These are phyloP conservation scores for Fusarium sp. DNA, from an alignment of 2,329 filamentous ascomycete species.

Conservation along the genomic window DNA sequence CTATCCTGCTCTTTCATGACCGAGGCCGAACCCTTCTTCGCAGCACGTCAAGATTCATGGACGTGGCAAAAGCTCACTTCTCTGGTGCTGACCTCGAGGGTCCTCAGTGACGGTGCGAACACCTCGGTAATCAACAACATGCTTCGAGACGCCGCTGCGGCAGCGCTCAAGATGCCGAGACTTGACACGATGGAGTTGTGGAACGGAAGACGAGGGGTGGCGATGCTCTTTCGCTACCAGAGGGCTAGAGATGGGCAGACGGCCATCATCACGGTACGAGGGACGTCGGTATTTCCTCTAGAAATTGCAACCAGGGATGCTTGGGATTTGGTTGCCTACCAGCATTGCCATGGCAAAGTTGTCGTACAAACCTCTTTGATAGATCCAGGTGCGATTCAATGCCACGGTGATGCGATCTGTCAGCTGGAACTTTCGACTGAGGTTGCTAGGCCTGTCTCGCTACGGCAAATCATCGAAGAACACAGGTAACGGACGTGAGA, in stretches of 20 bases:
- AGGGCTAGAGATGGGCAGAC: slow-evolving; percentile 30
- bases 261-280: slow-evolving; percentile 44
- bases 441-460: slow-evolving; percentile 39
- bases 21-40: slow-evolving; percentile 53
- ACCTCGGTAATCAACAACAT: slow-evolving; percentile 44
- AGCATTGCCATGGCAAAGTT: slow-evolving; percentile 35
- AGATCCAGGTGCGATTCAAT: slow-evolving; percentile 24
- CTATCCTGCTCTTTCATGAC: slow-evolving; percentile 53
- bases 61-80: slow-evolving; percentile 51
- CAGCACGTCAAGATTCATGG: slow-evolving; percentile 40
- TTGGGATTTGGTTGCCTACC: slow-evolving; percentile 45
- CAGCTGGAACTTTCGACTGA: slow-evolving; percentile 40
- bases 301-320: slow-evolving; percentile 30
- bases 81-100: slow-evolving; percentile 51
- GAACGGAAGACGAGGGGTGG: slow-evolving; percentile 48
- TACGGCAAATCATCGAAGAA: slow-evolving; percentile 43
- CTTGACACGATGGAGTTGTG: slow-evolving; percentile 52
- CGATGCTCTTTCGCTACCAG: slow-evolving; percentile 47
- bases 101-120: slow-evolving; percentile 43
- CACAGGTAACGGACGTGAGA: neutral
- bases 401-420: slow-evolving; percentile 45
- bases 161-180: slow-evolving; percentile 48
- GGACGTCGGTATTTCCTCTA: slow-evolving; percentile 42
- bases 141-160: slow-evolving; percentile 47
- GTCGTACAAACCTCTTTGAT: slow-evolving; percentile 34